These are phyloP conservation scores for Capsicum chinense DNA, from an alignment of 257 asterid genomes.

Conservation along the genomic window DNA sequence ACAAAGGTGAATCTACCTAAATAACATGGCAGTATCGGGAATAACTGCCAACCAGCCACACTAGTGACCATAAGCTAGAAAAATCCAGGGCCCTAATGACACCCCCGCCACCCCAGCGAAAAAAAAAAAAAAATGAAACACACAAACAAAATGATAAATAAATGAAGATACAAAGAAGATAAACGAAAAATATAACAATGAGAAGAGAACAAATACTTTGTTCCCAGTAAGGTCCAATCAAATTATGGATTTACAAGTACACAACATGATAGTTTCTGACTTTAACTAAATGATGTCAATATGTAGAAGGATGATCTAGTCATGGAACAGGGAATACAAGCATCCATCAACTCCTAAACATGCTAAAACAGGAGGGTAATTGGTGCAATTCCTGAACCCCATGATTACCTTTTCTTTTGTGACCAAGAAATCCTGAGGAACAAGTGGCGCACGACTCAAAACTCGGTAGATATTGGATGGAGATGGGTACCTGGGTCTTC, in stretches of 20 bases:
- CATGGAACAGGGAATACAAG: conserved; percentile 18
- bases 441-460: neutral
- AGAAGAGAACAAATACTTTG: neutral
- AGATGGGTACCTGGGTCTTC: neutral
- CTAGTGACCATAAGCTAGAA: neutral
- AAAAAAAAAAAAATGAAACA: neutral
- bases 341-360: neutral
- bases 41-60: neutral
- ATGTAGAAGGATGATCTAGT: neutral
- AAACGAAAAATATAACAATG: neutral
- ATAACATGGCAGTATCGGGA: neutral
- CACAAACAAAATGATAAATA: neutral
- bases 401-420: neutral
- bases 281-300: neutral
- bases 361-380: neutral
- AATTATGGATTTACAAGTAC: neutral
- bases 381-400: neutral
- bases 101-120: neutral
- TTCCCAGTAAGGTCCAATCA: neutral
- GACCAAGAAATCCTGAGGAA: neutral
- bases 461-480: neutral
- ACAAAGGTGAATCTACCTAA: neutral
- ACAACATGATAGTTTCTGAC: neutral
- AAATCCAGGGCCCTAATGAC: neutral
- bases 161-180: neutral